Percentiles rank a stretch among this genome's conserved stretches.
These are phyloP conservation scores for Gracilaria domingensis DNA, from an alignment of 23 red algal genomes.

Conservation along the genomic window DNA sequence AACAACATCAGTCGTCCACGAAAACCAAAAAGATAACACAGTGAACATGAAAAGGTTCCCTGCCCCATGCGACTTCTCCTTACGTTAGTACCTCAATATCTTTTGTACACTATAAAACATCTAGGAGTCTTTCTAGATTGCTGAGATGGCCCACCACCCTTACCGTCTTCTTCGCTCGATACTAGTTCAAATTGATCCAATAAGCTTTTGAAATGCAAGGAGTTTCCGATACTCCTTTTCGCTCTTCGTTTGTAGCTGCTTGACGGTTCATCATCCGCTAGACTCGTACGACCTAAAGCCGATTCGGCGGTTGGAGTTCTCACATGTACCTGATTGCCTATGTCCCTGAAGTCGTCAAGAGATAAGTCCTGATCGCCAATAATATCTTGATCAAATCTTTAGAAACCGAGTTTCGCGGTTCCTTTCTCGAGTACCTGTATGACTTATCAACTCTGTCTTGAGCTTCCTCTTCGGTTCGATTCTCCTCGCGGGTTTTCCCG, in stretches of 20 bases:
- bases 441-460: slow-evolving; percentile 20
- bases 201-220: slow-evolving; percentile 52
- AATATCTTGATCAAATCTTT: slow-evolving; percentile 49
- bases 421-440: slow-evolving; percentile 57
- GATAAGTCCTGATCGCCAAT: slow-evolving; percentile 42
- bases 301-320: slow-evolving; percentile 61
- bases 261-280: slow-evolving; percentile 53
- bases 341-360: slow-evolving; percentile 25
- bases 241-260: slow-evolving; percentile 28
- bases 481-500: not conserved
- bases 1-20: no score
- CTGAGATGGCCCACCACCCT: not conserved
- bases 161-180: not conserved
- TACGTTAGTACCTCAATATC: no score
- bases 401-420: slow-evolving; percentile 19
- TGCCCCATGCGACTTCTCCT: no score
- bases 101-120: not conserved
- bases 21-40: no score
- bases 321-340: slow-evolving; percentile 30
- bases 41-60: no score
- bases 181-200: slow-evolving; percentile 44
- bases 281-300: slow-evolving; percentile 17
- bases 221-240: slow-evolving; percentile 36
- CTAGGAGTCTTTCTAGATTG: not conserved
- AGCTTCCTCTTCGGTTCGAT: not conserved